These are phyloP conservation scores for Blastosporella zonata DNA, from an alignment of 1,284 basidiomycete species.

Conservation along the genomic window DNA sequence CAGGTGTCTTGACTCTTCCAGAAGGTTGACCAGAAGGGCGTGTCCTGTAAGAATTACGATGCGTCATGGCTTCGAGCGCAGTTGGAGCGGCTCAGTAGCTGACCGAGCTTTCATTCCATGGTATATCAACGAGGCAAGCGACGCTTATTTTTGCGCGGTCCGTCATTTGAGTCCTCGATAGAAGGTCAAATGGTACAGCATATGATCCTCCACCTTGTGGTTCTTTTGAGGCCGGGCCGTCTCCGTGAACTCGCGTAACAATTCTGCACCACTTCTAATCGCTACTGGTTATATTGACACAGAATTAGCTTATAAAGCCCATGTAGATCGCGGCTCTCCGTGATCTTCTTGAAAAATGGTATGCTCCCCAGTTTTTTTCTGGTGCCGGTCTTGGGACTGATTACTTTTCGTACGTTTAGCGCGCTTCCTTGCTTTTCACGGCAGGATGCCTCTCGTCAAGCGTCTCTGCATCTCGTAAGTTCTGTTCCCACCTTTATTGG, in stretches of 20 bases:
- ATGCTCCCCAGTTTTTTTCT: not conserved
- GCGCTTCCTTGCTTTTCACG: not conserved
- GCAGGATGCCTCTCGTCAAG: constrained; percentile 3
- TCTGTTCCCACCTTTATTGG: not conserved
- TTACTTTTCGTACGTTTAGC: constrained; percentile 1
- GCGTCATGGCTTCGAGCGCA: not conserved
- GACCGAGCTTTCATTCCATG: not conserved
- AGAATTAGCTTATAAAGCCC: not conserved
- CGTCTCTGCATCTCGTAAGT: constrained; percentile 7
- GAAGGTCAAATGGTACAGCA: constrained; percentile 15
- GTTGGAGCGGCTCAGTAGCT: not conserved
- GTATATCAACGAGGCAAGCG: not conserved
- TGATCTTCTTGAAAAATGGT: constrained; percentile 5
- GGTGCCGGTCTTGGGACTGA: not conserved
- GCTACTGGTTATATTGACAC: not conserved
- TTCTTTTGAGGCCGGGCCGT: constrained; percentile 12
- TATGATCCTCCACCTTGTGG: constrained; percentile 11
- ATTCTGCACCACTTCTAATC: not conserved
- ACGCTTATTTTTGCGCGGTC: not conserved
- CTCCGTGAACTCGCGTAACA: too few species aligned
- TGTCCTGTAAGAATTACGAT: too few species aligned
- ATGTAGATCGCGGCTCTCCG: not conserved
- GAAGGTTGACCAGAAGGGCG: too few species aligned
- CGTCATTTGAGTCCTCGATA: not conserved
- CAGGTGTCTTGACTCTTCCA: too few species aligned